Evolutionary conservation across 2,329 filamentous ascomycete genomes (phyloP).

Genomic region (Botrytis medusae): DNA sequence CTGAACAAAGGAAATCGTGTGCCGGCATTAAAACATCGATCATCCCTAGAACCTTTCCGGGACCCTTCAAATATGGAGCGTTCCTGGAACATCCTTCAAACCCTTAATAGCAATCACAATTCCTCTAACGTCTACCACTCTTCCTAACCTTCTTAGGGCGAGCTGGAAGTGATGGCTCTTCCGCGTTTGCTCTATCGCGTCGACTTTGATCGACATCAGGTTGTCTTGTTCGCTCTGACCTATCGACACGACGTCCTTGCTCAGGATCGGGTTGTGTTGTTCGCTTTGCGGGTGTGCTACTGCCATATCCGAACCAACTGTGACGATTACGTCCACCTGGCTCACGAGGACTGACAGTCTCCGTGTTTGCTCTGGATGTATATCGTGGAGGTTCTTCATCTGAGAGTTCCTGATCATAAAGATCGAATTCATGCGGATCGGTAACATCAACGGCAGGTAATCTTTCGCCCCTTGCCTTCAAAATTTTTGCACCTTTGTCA

Average conservation of each 20-base stretch:
- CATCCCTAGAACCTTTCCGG: neutral
- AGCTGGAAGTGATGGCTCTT: slow-evolving; percentile 9
- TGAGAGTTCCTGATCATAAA: slow-evolving; percentile 26
- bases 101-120: neutral
- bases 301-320: slow-evolving; percentile 40
- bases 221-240: slow-evolving; percentile 37
- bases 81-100: neutral
- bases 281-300: slow-evolving; percentile 30
- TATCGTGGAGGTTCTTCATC: slow-evolving; percentile 37
- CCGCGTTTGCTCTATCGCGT: neutral
- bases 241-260: slow-evolving; percentile 30
- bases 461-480: slow-evolving; percentile 49
- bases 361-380: slow-evolving; percentile 26
- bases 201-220: slow-evolving; percentile 35
- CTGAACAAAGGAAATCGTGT: slow-evolving; percentile 17
- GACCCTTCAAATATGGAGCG: neutral
- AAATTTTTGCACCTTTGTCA: slow-evolving; percentile 61
- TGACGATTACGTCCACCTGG: slow-evolving; percentile 23
- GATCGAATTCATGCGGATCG: slow-evolving; percentile 53
- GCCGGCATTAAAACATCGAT: slow-evolving; percentile 2
- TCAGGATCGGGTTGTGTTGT: slow-evolving; percentile 38
- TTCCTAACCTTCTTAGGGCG: slow-evolving; percentile 18
- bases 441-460: slow-evolving; percentile 52
- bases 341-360: slow-evolving; percentile 24
- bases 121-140: slow-evolving; percentile 14